Conservation (phyloP, 148 eudicot genomes). For the Camellia sinensis region DNA sequence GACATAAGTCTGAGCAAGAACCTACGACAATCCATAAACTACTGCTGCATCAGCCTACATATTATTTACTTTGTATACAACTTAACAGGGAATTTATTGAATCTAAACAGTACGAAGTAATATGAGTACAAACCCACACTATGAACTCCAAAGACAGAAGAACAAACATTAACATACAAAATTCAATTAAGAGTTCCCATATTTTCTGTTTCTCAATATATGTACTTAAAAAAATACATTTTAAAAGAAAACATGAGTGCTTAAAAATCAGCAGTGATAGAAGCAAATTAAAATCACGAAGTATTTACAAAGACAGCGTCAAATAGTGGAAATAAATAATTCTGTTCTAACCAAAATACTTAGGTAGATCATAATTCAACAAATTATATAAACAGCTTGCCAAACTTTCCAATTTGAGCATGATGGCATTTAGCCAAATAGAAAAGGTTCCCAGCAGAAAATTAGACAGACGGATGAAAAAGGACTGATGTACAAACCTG, state of each 20-base stretch:
- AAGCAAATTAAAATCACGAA: not conserved
- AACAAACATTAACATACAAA: not conserved
- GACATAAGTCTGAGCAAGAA: too few species aligned
- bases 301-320: not conserved
- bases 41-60: not conserved
- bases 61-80: not conserved
- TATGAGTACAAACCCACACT: not conserved
- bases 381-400: not conserved
- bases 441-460: not conserved
- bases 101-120: not conserved
- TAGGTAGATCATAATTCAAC: not conserved
- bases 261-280: not conserved
- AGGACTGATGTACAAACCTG: slow-evolving; percentile 53
- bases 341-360: not conserved
- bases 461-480: not conserved
- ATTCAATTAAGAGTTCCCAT: not conserved
- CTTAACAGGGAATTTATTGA: not conserved
- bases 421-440: not conserved
- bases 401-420: not conserved
- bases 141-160: not conserved
- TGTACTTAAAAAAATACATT: not conserved
- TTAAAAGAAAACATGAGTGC: not conserved
- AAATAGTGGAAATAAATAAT: not conserved
- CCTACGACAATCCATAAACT: not conserved
- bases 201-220: not conserved